Evolutionary conservation across 768 basidiomycete genomes (phyloP).

Genomic region (Pleurotus ostreatus): DNA sequence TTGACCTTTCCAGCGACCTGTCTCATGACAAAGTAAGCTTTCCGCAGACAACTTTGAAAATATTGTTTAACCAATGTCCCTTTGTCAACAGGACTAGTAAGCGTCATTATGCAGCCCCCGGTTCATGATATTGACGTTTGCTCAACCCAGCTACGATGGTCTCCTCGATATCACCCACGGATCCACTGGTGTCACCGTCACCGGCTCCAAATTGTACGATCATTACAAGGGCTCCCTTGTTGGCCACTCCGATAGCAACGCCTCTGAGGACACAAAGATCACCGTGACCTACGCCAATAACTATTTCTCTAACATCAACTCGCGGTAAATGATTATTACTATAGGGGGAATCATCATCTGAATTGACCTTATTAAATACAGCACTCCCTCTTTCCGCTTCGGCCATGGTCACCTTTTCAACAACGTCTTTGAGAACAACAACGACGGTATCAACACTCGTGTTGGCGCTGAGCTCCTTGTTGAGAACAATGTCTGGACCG

Average conservation of each 20-base stretch:
- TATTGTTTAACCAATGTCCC: background rate
- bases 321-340: background rate
- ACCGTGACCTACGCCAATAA: conserved; percentile 41
- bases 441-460: conserved; percentile 41
- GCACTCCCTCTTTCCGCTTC: conserved; percentile 44
- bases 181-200: conserved; percentile 35
- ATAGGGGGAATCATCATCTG: too few relatives aligned
- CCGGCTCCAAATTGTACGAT: conserved; percentile 36
- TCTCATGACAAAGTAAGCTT: conserved; percentile 33
- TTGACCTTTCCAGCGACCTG: conserved; percentile 39
- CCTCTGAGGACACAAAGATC: conserved; percentile 31
- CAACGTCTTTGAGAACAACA: conserved; percentile 39
- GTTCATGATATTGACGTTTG: background rate
- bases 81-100: conserved; percentile 21
- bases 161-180: conserved; percentile 44
- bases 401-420: conserved; percentile 45
- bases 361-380: conserved; percentile 7
- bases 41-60: too few relatives aligned
- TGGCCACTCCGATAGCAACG: conserved; percentile 40
- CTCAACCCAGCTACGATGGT: conserved; percentile 34
- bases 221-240: conserved; percentile 45
- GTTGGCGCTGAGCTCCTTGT: conserved; percentile 42
- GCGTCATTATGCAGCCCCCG: background rate
- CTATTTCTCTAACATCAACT: conserved; percentile 36
- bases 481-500: conserved; percentile 44